Base-by-base conservation (phyloP, 2,329 filamentous ascomycete genomes). In the Sporothrix brunneoviolacea region DNA sequence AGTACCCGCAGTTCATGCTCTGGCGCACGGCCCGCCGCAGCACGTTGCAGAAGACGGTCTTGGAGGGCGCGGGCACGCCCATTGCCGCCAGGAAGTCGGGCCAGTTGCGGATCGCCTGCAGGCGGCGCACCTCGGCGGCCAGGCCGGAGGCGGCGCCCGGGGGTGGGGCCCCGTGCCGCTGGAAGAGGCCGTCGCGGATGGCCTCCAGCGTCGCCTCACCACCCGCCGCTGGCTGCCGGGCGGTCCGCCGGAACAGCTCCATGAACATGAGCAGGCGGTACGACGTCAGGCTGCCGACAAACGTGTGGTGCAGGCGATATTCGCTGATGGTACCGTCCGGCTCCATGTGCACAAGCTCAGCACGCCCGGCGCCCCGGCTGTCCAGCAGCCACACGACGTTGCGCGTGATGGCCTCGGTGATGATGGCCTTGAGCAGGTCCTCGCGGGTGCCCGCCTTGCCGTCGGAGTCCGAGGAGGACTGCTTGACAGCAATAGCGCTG, bases 211-310 rank as follows among this genome's bases (percentile, higher is more conserved):
- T 56, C 67, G 57, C 28, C 65, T 67, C 42, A 22, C 35, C 41
- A 18, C 16, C 28, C 8, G 58, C 58, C 2, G 62, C 58, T 16
- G 56, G 7, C 19, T 62, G 0, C 65, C 73, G 66, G 4, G 70
- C 72, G 0, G 67, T 70, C 42, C 62, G 67, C 9, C 69, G 69
- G 60, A 77, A 77, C 13, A 77, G 64, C 50, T 73, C 72, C 9
- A 70, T 68, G 61, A 78, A 75, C 73, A 77, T 77, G 22, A 77
- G 64, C 4, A 76, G 66, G 2, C 72, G 68, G 58, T 77, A 77
- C 0, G 71, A 74, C 1, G 71, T 75, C 24, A 62, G 64, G 18
- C 65, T 69, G 13, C 69, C 73, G 13, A 67, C 59, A 57, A 75
- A 77, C 0, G 72, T 76, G 55, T 68, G 67, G 40, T 64, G 53